Evolutionary conservation across 2,329 filamentous ascomycete genomes (phyloP).

Genomic region (Rugonectria rugulosa): DNA sequence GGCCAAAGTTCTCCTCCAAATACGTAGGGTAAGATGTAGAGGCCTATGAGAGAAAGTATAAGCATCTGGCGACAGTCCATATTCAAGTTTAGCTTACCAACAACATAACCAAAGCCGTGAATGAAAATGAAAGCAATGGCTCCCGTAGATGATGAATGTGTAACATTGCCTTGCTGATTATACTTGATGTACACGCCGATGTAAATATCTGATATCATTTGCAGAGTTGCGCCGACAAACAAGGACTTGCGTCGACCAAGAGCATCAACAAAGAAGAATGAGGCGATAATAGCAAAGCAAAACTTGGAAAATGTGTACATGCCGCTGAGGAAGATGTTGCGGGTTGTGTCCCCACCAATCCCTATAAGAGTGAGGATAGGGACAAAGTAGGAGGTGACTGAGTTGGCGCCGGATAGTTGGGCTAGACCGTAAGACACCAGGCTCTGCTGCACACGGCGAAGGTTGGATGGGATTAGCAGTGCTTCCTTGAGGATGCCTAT

Average conservation of each 20-base stretch:
- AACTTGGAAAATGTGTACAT: constrained; percentile 55
- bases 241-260: constrained; percentile 50
- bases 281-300: constrained; percentile 48
- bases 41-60: constrained; percentile 21
- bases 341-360: constrained; percentile 32
- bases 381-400: constrained; percentile 53
- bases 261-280: constrained; percentile 54
- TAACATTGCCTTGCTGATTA: constrained; percentile 36
- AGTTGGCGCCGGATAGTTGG: constrained; percentile 54
- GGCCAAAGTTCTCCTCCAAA: constrained; percentile 55
- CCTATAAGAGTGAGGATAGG: constrained; percentile 48
- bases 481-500: constrained; percentile 44
- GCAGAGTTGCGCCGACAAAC: constrained; percentile 43
- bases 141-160: constrained; percentile 40
- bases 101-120: constrained; percentile 54
- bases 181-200: constrained; percentile 50
- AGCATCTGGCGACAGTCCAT: neutral
- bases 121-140: constrained; percentile 54
- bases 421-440: constrained; percentile 48
- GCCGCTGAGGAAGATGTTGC: constrained; percentile 48
- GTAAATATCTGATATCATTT: constrained; percentile 52
- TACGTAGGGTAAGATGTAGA: constrained; percentile 52
- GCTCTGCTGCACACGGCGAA: constrained; percentile 49
- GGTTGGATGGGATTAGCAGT: constrained; percentile 46
- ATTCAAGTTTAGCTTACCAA: constrained; percentile 25